Evolutionary conservation across 2,329 filamentous ascomycete genomes (phyloP), one percentile per base, ranked within the genome.

Genomic region (Neopestalotiopsis clavispora): DNA sequence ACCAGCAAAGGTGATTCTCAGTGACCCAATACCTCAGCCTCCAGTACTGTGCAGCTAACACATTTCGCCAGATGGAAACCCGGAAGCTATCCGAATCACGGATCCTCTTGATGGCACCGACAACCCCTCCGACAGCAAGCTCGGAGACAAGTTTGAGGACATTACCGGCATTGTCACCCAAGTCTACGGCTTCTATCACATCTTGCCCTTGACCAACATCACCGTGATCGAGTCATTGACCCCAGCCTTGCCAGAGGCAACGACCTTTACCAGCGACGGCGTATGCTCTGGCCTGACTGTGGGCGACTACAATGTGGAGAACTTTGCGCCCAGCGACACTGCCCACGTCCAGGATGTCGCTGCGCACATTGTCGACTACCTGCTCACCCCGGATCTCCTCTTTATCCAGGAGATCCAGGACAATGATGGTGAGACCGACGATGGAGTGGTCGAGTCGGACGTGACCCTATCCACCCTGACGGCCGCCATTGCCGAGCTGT

Each of bases 371-470:
- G 89, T 89, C 66, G 80, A 87, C 71, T 90, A 89, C 78, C 80
- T 93, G 71, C 85, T 84, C 69, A 86, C 85, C 0, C 91, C 91
- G 0, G 89, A 91, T 75, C 77, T 93, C 4, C 75, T 94, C 68
- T 92, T 92, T 75, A 74, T 94, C 3, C 91, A 93, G 77, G 91
- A 93, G 78, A 82, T 93, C 60, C 91, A 93, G 78, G 91, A 93
- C 75, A 83, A 90, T 81, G 86, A 84, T 56, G 91, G 91, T 14
- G 78, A 84, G 2, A 87, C 84, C 13, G 84, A 92, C 76, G 85
- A 92, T 72, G 90, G 86, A 70, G 83, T 85, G 57, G 83, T 84
- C 14, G 80, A 78, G 56, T 87, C 89, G 57, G 90, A 90, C 74
- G 65, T 84, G 59, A 92, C 91, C 0, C 84, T 93, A 1, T 76